phyloP scores from a whole-genome alignment of 2,329 filamentous ascomycete genomes.

The Calonectria hongkongensis region DNA sequence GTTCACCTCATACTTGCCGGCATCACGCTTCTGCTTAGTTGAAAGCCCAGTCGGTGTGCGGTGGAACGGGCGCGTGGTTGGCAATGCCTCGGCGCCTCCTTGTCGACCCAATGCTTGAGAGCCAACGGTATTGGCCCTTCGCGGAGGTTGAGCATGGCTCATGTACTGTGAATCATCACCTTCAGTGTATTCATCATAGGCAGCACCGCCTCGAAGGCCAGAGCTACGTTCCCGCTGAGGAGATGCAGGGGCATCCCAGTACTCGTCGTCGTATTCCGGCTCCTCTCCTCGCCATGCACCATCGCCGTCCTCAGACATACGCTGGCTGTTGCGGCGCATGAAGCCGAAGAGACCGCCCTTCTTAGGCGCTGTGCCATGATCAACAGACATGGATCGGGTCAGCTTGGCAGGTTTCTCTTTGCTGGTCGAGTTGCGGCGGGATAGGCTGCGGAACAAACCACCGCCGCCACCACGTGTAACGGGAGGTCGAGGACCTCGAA shows the following conservation, averaged over 20 bases:
- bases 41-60: slow-evolving; percentile 82
- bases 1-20: slow-evolving; percentile 78
- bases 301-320: slow-evolving; percentile 68
- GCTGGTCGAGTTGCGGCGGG: slow-evolving; percentile 58
- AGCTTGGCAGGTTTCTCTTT: slow-evolving; percentile 59
- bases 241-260: slow-evolving; percentile 49
- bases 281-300: slow-evolving; percentile 70
- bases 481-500: slow-evolving; percentile 68
- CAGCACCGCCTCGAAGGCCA: slow-evolving; percentile 64
- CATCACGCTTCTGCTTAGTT: slow-evolving; percentile 75
- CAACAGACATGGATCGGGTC: slow-evolving; percentile 77
- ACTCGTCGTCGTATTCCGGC: slow-evolving; percentile 58
- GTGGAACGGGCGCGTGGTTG: slow-evolving; percentile 70
- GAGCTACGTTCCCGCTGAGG: slow-evolving; percentile 50
- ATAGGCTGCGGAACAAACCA: slow-evolving; percentile 68
- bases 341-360: slow-evolving; percentile 65
- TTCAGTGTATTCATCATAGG: slow-evolving; percentile 69
- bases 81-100: slow-evolving; percentile 48
- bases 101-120: slow-evolving; percentile 53
- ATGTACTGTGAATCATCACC: slow-evolving; percentile 77
- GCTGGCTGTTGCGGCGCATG: slow-evolving; percentile 63
- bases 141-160: slow-evolving; percentile 61
- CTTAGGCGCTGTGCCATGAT: slow-evolving; percentile 69
- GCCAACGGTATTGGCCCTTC: slow-evolving; percentile 56
- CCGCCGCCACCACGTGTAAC: slow-evolving; percentile 65